Evolutionary conservation across 2,329 filamentous ascomycete species (phyloP).

Genomic region (Aspergillus fischeri): DNA sequence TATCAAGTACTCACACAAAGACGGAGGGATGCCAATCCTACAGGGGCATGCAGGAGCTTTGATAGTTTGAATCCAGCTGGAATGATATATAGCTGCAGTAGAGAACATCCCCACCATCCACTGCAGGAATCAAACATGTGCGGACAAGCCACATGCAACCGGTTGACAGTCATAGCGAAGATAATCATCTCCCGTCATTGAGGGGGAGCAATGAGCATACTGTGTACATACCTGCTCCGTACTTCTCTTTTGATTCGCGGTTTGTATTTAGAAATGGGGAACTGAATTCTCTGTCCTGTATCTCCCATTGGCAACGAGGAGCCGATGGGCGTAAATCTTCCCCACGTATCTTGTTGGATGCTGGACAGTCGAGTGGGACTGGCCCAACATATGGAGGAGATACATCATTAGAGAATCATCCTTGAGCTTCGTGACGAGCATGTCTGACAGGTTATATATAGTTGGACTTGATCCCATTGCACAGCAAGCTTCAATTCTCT

Average conservation of each 20-base stretch:
- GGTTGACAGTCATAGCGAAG: not conserved
- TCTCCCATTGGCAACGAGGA: too few species aligned
- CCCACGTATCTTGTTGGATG: not conserved
- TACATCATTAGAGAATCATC: not conserved
- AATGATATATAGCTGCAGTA: not conserved
- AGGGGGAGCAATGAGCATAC: not conserved
- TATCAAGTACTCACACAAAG: too few species aligned
- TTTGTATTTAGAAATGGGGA: not conserved
- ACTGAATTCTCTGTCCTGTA: too few species aligned
- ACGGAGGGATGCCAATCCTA: not conserved
- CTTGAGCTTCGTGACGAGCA: not conserved
- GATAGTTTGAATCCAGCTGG: too few species aligned
- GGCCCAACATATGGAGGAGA: not conserved
- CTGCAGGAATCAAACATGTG: not conserved
- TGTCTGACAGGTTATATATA: not conserved
- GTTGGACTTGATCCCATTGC: not conserved
- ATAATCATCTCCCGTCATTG: not conserved
- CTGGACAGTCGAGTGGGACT: not conserved
- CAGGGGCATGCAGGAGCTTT: not conserved
- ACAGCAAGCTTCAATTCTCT: not conserved
- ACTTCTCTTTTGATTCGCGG: too few species aligned
- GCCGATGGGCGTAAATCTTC: not conserved
- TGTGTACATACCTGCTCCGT: too few species aligned
- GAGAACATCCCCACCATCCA: not conserved
- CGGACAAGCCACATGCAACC: not conserved